Percentiles rank a stretch among this genome's conserved stretches.
phyloP scores from a whole-genome alignment of 768 basidiomycete species.

The Suillus bovinus region DNA sequence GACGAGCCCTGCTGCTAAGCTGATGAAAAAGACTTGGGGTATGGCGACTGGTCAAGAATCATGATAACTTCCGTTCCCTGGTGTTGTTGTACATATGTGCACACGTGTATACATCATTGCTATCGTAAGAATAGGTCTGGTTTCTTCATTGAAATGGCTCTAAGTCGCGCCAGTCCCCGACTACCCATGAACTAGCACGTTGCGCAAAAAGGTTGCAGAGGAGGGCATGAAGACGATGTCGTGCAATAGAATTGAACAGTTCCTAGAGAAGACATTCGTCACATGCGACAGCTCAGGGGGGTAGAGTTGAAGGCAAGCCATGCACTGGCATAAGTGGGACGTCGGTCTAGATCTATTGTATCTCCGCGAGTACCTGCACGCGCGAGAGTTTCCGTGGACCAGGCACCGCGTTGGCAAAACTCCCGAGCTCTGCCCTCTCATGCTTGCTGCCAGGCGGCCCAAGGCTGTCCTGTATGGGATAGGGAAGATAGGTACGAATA shows the following conservation, averaged over 20 bases:
- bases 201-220: not conserved
- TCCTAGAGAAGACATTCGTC: not conserved
- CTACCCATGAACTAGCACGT: not conserved
- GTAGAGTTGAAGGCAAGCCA: too few species aligned
- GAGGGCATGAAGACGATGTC: not conserved
- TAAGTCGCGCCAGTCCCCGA: not conserved
- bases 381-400: too few species aligned
- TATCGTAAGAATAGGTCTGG: not conserved
- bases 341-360: too few species aligned
- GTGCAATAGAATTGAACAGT: not conserved
- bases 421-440: too few species aligned
- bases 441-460: too few species aligned
- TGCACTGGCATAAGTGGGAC: too few species aligned
- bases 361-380: too few species aligned
- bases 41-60: constrained; percentile 63
- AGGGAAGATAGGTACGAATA: too few species aligned
- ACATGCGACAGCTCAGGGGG: not conserved
- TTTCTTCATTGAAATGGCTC: not conserved
- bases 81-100: constrained; percentile 2
- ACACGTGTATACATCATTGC: not conserved
- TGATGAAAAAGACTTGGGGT: constrained; percentile 72
- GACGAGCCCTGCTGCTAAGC: constrained; percentile 53
- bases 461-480: too few species aligned
- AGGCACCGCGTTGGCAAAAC: too few species aligned
- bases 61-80: constrained; percentile 15